Percentiles rank a stretch among this genome's conserved stretches.
phyloP scores from a whole-genome alignment of 441 rosid genomes.

The Erodium moschatum region DNA sequence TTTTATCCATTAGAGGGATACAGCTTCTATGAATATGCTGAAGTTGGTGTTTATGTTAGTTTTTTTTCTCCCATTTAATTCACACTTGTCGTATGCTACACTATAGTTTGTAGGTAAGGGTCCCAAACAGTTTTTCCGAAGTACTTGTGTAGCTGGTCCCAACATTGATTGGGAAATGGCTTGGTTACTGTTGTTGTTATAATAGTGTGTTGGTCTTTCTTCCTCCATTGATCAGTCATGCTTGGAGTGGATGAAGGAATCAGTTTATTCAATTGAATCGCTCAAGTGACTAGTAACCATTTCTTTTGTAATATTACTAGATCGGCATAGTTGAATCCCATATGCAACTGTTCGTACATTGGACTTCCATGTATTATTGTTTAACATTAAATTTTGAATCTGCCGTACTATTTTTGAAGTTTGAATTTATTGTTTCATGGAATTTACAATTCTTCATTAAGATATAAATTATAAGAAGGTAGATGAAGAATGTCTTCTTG shows the following conservation, averaged over 20 bases:
- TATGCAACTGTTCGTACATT: neutral
- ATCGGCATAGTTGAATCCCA: neutral
- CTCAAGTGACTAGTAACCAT: neutral
- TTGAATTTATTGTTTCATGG: neutral
- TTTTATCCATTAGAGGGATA: neutral
- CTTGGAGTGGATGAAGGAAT: neutral
- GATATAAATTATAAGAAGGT: neutral
- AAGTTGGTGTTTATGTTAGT: neutral
- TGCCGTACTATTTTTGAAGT: neutral
- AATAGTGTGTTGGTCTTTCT: neutral
- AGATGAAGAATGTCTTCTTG: neutral
- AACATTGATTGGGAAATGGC: neutral
- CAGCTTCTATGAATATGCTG: neutral
- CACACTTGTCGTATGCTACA: neutral
- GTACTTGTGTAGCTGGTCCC: neutral
- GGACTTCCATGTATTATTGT: neutral
- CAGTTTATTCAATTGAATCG: neutral
- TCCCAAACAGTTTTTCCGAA: neutral
- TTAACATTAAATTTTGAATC: neutral
- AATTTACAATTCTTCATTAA: neutral
- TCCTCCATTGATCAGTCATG: neutral
- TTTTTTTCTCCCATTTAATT: neutral
- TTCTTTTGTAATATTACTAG: neutral
- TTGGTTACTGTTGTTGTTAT: neutral
- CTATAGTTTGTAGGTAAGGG: no score